Evolutionary conservation across 192 early-diverging fungal species (phyloP).

Genomic region (Haplosporangium gracile): DNA sequence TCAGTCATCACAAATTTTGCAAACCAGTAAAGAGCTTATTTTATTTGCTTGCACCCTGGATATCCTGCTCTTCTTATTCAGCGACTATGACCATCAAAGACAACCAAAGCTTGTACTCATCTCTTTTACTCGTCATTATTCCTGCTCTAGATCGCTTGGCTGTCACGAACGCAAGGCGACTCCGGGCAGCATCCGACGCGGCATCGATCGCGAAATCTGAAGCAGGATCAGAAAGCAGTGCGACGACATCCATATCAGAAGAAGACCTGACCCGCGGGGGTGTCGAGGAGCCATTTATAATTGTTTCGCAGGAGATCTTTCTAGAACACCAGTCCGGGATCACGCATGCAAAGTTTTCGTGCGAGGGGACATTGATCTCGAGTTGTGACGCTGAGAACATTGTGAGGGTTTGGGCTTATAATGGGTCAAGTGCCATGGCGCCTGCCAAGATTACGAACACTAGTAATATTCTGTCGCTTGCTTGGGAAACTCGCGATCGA

Average conservation of each 20-base stretch:
- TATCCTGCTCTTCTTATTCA: background rate
- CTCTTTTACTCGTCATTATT: background rate
- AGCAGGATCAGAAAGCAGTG: slow-evolving; percentile 31
- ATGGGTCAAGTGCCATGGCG: slow-evolving; percentile 46
- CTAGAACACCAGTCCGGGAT: slow-evolving; percentile 72
- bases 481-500: slow-evolving; percentile 49
- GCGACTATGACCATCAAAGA: no score
- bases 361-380: slow-evolving; percentile 67
- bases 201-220: slow-evolving; percentile 46
- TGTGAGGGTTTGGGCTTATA: slow-evolving; percentile 60
- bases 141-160: slow-evolving; percentile 32
- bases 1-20: slow-evolving; percentile 35
- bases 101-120: background rate
- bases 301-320: slow-evolving; percentile 65
- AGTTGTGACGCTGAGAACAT: slow-evolving; percentile 75
- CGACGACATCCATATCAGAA: slow-evolving; percentile 21
- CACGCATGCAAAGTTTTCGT: slow-evolving; percentile 68
- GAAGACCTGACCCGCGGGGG: slow-evolving; percentile 20
- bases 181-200: slow-evolving; percentile 48
- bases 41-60: background rate
- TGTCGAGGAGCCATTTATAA: slow-evolving; percentile 44
- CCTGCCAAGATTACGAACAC: slow-evolving; percentile 47
- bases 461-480: slow-evolving; percentile 45
- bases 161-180: slow-evolving; percentile 34
- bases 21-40: slow-evolving; percentile 35